phyloP scores from a whole-genome alignment of 1,139 yeast genomes.

The Magnusiomyces ingens region DNA sequence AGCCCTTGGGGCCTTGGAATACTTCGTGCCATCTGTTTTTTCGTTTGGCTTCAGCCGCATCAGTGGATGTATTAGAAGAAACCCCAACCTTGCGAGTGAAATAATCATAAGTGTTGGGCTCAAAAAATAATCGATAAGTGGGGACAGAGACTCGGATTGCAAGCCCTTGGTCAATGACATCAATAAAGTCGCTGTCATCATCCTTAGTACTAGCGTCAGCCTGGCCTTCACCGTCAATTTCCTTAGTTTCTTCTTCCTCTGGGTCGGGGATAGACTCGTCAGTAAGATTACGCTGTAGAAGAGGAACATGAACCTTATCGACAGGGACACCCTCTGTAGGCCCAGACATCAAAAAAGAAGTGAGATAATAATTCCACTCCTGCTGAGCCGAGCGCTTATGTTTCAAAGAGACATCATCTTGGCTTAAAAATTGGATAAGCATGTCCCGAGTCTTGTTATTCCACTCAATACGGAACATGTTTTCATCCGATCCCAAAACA shows the following conservation, averaged over 20 bases:
- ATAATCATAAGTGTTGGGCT: slow-evolving; percentile 74
- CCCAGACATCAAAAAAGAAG: slow-evolving; percentile 87
- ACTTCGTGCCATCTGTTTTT: slow-evolving; percentile 22
- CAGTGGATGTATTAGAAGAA: slow-evolving; percentile 17
- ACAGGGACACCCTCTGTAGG: slow-evolving; percentile 97
- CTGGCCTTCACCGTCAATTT: slow-evolving; percentile 31
- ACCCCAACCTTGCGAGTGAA: slow-evolving; percentile 40
- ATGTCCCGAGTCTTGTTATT: slow-evolving; percentile 48
- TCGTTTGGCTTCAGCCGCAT: slow-evolving; percentile 19
- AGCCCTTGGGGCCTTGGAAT: slow-evolving; percentile 31
- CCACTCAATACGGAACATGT: slow-evolving; percentile 81
- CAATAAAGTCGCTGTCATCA: slow-evolving; percentile 19
- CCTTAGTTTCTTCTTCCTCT: slow-evolving; percentile 21
- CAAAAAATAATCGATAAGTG: slow-evolving; percentile 75
- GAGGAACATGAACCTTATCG: slow-evolving; percentile 67
- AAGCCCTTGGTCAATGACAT: slow-evolving; percentile 57
- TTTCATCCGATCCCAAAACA: slow-evolving; percentile 76
- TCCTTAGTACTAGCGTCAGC: slow-evolving; percentile 19
- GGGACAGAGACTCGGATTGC: slow-evolving; percentile 75
- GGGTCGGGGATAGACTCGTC: slow-evolving; percentile 20
- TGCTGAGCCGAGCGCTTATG: slow-evolving; percentile 72
- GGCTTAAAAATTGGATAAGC: slow-evolving; percentile 76
- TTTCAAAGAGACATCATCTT: slow-evolving; percentile 79
- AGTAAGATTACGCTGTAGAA: slow-evolving; percentile 44
- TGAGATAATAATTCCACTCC: slow-evolving; percentile 85